Base-by-base conservation (phyloP, 2,329 filamentous ascomycete genomes). In the Fusarium transvaalense region DNA sequence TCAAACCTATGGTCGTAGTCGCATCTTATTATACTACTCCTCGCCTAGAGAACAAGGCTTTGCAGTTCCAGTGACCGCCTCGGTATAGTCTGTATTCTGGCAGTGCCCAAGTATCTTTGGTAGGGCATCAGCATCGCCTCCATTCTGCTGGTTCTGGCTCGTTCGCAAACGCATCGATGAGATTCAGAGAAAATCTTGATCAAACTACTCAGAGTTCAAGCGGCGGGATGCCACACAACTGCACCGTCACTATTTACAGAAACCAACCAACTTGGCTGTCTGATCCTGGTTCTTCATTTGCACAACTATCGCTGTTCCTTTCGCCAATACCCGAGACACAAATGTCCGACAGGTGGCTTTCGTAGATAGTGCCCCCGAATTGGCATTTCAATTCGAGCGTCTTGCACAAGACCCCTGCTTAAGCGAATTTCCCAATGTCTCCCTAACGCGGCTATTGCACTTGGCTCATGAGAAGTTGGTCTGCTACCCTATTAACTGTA, bases 261-360 rank as follows among this genome's bases (percentile, higher is more conserved):
- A 38, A 31, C 21, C 15, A 37, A 42, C 39, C 43, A 42, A 51
- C 35, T 32, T 66, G 38, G 46, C 19, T 59, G 42, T 39, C 47
- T 54, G 15, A 37, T 27, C 25, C 41, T 46, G n/a, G 17, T 35
- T 52, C 32, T 50, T 54, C 42, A 59, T 69, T 69, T 57, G 50
- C 48, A 51, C 61, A 69, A 56, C 55, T 43, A 39, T 59, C 57
- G n/a, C 50, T 34, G 47, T 67, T 50, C 61, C 66, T 58, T 58
- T 68, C 60, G 61, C 63, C 65, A 62, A 52, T 54, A 56, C 38
- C 63, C 64, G 46, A 67, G 63, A 67, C 63, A 68, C 63, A 67
- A 66, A 56, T 65, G 48, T 55, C 54, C 52, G 56, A 66, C 61
- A 56, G 52, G 61, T 63, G 66, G 50, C 39, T 64, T 61, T 53